These are phyloP conservation scores for Spathaspora jeffriesii DNA, from an alignment of 1,139 yeast genomes.

Conservation along the genomic window DNA sequence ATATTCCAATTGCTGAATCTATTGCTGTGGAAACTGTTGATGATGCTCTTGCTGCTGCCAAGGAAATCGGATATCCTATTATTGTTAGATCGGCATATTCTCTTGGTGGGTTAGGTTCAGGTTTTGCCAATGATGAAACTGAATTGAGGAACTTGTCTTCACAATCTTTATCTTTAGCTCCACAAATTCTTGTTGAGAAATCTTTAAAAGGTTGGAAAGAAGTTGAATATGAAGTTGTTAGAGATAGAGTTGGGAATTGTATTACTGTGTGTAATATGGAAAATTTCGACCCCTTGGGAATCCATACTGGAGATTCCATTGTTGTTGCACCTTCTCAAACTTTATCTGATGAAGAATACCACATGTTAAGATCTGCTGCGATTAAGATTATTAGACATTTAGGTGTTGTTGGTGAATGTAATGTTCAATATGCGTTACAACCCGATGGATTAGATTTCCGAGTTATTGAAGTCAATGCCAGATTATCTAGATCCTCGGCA, in stretches of 20 bases:
- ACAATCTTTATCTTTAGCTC: constrained; percentile 86
- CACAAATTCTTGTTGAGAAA: constrained; percentile 95
- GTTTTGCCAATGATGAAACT: constrained; percentile 82
- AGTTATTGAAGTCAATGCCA: constrained; percentile 97
- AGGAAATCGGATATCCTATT: constrained; percentile 87
- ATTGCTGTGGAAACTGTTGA: constrained; percentile 93
- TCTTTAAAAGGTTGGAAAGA: constrained; percentile 99
- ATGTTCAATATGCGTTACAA: constrained; percentile 95
- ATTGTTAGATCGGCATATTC: constrained; percentile 98
- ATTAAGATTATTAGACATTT: constrained; percentile 95
- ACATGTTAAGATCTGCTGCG: constrained; percentile 97
- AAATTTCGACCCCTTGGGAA: constrained; percentile 96
- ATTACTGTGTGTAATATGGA: constrained; percentile 99
- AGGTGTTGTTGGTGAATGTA: constrained; percentile 99
- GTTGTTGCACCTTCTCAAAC: constrained; percentile 99
- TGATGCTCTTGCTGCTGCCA: constrained; percentile 89
- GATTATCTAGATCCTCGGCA: constrained; percentile 96
- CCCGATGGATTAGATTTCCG: constrained; percentile 96
- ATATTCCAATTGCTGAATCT: constrained; percentile 95
- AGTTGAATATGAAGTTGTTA: constrained; percentile 97
- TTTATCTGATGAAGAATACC: constrained; percentile 93
- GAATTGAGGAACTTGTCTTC: constrained; percentile 88
- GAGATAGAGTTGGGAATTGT: constrained; percentile 96
- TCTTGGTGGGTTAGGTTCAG: constrained; percentile 97
- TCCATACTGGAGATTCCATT: constrained; percentile 98